Percentiles rank a stretch among this genome's conserved stretches.
Conservation (phyloP, 331 rosid genomes). For the Prunus yedoensis region DNA sequence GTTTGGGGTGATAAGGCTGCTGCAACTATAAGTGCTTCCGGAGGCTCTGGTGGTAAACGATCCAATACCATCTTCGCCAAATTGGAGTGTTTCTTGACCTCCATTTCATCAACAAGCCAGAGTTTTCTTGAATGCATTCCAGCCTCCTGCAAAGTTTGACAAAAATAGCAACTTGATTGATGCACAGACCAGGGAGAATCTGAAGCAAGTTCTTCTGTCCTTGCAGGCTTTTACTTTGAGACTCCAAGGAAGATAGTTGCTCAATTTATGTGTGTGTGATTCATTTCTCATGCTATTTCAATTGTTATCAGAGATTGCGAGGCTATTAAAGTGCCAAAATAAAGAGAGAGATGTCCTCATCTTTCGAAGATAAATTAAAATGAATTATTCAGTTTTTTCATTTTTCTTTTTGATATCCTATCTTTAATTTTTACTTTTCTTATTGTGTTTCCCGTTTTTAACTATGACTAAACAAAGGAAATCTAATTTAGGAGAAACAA, state of each 20-base stretch:
- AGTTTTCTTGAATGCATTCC: constrained; percentile 47
- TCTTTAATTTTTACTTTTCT: too few relatives aligned
- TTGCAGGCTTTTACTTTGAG: constrained; percentile 42
- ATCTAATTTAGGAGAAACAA: too few relatives aligned
- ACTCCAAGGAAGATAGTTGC: constrained; percentile 29
- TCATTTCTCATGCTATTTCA: background rate
- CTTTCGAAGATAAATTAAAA: background rate
- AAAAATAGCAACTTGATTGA: constrained; percentile 55
- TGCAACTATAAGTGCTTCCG: constrained; percentile 68
- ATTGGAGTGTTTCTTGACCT: constrained; percentile 66
- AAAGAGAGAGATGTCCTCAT: background rate
- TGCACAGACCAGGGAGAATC: constrained; percentile 29
- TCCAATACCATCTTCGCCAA: constrained; percentile 78
- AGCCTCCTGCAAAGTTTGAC: constrained; percentile 53
- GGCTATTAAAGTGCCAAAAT: too few relatives aligned
- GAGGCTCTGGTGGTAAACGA: constrained; percentile 51
- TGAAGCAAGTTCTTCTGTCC: constrained; percentile 48
- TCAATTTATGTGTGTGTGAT: background rate
- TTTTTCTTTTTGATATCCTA: too few relatives aligned
- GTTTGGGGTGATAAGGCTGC: constrained; percentile 70
- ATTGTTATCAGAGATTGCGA: background rate
- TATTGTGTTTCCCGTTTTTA: too few relatives aligned
- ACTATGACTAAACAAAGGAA: too few relatives aligned
- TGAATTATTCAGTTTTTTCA: too few relatives aligned
- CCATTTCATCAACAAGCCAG: constrained; percentile 78